Conservation (phyloP, 805 yeast species). For the Ogataea nitratoaversa region DNA sequence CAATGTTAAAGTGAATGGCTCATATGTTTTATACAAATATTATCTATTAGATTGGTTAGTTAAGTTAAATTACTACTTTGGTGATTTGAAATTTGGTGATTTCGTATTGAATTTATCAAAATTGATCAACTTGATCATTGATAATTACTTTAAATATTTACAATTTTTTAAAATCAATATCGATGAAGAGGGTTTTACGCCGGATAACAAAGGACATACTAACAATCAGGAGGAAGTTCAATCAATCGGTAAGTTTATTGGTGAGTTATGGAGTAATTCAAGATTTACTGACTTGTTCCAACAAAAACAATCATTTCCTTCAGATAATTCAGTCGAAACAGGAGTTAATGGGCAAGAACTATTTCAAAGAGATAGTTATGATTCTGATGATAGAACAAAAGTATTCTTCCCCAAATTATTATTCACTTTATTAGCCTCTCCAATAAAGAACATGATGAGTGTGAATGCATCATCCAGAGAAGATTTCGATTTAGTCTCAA, state of each 20-base stretch:
- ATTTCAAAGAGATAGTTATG: too few species aligned
- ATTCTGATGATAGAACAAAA: too few species aligned
- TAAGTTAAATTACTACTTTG: constrained; percentile 19
- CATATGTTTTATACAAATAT: constrained; percentile 44
- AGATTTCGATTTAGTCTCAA: constrained; percentile 46
- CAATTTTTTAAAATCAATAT: constrained; percentile 9
- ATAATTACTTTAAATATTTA: constrained; percentile 8
- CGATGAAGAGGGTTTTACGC: background rate
- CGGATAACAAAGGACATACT: too few species aligned
- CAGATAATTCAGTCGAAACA: too few species aligned
- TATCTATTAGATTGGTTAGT: constrained; percentile 53
- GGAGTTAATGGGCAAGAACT: too few species aligned
- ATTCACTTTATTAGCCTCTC: background rate
- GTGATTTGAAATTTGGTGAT: constrained; percentile 13
- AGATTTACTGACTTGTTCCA: background rate
- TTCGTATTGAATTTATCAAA: constrained; percentile 1
- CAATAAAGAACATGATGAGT: background rate
- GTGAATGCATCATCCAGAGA: constrained; percentile 11
- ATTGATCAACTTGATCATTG: constrained; percentile 14
- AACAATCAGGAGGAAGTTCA: background rate
- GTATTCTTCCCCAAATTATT: background rate
- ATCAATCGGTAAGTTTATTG: background rate
- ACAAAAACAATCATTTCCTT: background rate
- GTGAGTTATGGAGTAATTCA: background rate
- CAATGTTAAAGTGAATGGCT: constrained; percentile 44